A percentile compares a stretch with the other conserved stretches of the same genome.
These are phyloP conservation scores for Pseudopyrenochaeta lycopersici DNA, from an alignment of 2,329 filamentous ascomycete species.

Conservation along the genomic window DNA sequence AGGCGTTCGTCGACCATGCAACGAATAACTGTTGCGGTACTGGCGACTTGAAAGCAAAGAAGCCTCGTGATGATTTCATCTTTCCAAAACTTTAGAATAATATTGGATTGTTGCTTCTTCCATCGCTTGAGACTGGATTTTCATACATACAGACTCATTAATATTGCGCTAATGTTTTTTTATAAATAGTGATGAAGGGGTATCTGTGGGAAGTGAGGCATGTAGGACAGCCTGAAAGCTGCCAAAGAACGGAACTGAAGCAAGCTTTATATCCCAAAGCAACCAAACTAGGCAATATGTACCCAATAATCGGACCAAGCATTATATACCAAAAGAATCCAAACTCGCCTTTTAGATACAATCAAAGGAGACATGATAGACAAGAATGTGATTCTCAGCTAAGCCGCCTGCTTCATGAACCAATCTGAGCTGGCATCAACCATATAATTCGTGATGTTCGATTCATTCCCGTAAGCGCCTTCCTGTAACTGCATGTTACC, in stretches of 20 bases:
- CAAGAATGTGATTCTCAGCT: background rate
- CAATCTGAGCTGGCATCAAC: constrained; percentile 77
- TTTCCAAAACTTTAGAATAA: too few species aligned
- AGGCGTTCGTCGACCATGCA: too few species aligned
- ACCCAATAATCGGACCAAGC: background rate
- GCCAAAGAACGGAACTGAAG: background rate
- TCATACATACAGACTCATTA: background rate
- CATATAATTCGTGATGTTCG: constrained; percentile 82
- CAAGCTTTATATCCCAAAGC: constrained; percentile 2
- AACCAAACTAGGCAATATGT: too few species aligned
- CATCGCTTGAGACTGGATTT: too few species aligned
- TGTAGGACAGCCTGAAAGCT: constrained; percentile 4
- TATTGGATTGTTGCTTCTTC: too few species aligned
- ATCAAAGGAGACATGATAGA: background rate
- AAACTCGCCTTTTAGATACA: constrained; percentile 4
- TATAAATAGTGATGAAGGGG: constrained; percentile 9
- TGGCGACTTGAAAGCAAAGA: too few species aligned
- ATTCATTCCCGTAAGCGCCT: constrained; percentile 63
- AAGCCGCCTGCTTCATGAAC: constrained; percentile 59
- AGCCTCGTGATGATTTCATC: too few species aligned
- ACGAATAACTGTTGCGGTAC: too few species aligned
- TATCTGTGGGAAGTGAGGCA: constrained; percentile 13
- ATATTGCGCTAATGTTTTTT: background rate
- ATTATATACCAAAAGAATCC: background rate
- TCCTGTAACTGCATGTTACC: constrained; percentile 38